Conservation (phyloP, 208 protist species). For the Perkinsela sp. region DNA sequence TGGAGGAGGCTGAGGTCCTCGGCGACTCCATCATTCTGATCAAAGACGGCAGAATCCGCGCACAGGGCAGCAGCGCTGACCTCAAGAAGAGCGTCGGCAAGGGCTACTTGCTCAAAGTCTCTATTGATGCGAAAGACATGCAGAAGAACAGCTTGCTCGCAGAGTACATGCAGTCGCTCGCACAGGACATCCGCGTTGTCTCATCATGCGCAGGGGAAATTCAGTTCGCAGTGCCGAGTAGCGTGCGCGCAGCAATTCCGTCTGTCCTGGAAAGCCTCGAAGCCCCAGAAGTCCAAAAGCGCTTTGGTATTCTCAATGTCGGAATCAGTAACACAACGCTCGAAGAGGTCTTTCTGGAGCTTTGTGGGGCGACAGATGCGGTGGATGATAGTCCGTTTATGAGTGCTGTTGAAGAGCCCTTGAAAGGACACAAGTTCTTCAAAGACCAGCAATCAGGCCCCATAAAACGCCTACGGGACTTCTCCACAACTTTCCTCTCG, state of each 20-base stretch:
- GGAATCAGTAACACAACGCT: conserved; percentile 2
- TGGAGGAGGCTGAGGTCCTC: conserved; percentile 88
- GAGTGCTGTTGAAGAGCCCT: neutral
- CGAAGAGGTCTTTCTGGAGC: conserved; percentile 2
- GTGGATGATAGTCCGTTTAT: neutral
- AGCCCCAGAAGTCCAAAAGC: neutral
- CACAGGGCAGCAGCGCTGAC: conserved; percentile 19
- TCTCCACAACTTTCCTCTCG: neutral
- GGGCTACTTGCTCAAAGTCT: conserved; percentile 23
- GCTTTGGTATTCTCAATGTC: neutral
- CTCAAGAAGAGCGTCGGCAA: conserved; percentile 22
- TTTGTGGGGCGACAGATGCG: neutral
- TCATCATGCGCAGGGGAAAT: neutral
- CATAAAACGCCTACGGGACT: neutral
- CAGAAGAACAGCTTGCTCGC: neutral
- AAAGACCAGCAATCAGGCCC: neutral
- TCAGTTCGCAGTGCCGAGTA: neutral
- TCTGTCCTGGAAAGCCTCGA: neutral
- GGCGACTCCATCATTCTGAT: conserved; percentile 72
- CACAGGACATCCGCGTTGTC: neutral
- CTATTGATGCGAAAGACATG: neutral
- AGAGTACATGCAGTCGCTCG: neutral
- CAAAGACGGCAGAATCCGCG: conserved; percentile 19
- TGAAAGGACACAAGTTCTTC: neutral
- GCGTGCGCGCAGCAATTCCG: neutral